phyloP scores from a whole-genome alignment of 495 filamentous ascomycete species.

The Thozetella sp. region DNA sequence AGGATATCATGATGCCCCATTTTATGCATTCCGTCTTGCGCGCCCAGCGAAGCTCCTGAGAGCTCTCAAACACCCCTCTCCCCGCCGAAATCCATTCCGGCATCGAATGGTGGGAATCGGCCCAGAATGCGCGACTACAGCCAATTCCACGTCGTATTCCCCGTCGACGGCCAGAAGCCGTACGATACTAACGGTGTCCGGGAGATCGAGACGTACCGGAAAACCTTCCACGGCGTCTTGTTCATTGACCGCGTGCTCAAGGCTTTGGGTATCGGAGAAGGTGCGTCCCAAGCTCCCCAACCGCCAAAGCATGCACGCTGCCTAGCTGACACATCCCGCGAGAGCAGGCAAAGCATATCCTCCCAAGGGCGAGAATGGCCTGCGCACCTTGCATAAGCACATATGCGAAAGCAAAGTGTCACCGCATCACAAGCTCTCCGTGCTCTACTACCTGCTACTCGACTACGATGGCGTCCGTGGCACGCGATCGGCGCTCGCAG shows the following conservation, averaged over 20 bases:
- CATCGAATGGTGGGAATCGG: background rate
- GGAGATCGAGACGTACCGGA: slow-evolving; percentile 63
- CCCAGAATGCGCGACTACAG: slow-evolving; percentile 40
- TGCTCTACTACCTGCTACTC: slow-evolving; percentile 80
- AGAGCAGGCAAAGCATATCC: slow-evolving; percentile 67
- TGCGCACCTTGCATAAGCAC: slow-evolving; percentile 64
- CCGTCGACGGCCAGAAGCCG: slow-evolving; percentile 59
- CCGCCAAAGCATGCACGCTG: slow-evolving; percentile 4
- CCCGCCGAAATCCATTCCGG: background rate
- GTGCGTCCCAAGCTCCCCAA: slow-evolving; percentile 35
- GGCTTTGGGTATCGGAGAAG: slow-evolving; percentile 67
- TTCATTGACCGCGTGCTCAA: slow-evolving; percentile 76
- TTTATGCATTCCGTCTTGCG: slow-evolving; percentile 3
- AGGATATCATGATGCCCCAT: background rate
- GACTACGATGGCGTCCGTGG: slow-evolving; percentile 59
- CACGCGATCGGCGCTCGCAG: slow-evolving; percentile 50
- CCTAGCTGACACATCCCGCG: slow-evolving; percentile 3
- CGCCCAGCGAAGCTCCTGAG: background rate
- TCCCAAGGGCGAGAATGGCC: slow-evolving; percentile 62
- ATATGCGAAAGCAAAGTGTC: slow-evolving; percentile 61
- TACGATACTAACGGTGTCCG: slow-evolving; percentile 60
- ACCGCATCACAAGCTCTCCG: slow-evolving; percentile 73
- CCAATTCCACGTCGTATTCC: slow-evolving; percentile 67
- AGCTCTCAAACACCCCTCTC: slow-evolving; percentile 4
- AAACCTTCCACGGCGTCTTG: slow-evolving; percentile 62